phyloP scores from a whole-genome alignment of 192 early-diverging fungal genomes.

The Oehlia diaphana region DNA sequence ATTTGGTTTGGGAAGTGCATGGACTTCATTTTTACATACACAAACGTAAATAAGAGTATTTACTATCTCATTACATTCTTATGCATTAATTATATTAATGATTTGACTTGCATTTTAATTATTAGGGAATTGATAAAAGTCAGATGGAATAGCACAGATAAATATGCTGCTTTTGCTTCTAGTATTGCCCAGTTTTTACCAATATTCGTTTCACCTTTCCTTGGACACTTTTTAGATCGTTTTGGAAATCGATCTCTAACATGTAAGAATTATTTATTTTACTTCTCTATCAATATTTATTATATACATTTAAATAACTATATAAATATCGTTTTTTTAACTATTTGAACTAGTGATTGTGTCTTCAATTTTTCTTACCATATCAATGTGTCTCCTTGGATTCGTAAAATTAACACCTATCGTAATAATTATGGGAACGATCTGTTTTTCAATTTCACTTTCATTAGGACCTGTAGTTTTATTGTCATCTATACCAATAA shows the following conservation, averaged over 20 bases:
- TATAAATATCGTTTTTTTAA: no score
- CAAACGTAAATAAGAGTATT: constrained; percentile 41
- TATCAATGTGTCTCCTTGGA: constrained; percentile 9
- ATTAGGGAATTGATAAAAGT: constrained; percentile 63
- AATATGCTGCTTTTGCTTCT: constrained; percentile 55
- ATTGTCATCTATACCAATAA: neutral
- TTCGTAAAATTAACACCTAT: neutral
- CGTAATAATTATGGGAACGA: neutral
- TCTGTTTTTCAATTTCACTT: constrained; percentile 10
- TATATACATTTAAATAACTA: no score
- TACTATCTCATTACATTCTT: neutral
- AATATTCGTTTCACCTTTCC: constrained; percentile 60
- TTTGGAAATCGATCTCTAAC: constrained; percentile 51
- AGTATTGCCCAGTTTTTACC: constrained; percentile 65
- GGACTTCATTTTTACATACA: constrained; percentile 68
- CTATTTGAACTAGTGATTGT: neutral
- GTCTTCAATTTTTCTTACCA: neutral
- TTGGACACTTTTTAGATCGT: constrained; percentile 60
- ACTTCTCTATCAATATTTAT: neutral
- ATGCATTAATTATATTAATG: neutral
- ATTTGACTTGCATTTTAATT: constrained; percentile 13
- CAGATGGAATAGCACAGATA: constrained; percentile 53
- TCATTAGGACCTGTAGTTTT: neutral
- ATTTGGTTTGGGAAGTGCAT: constrained; percentile 60
- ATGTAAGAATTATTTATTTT: constrained; percentile 26